Conservation (phyloP, 192 early-diverging fungal species). For the Entomortierella chlamydospora region DNA sequence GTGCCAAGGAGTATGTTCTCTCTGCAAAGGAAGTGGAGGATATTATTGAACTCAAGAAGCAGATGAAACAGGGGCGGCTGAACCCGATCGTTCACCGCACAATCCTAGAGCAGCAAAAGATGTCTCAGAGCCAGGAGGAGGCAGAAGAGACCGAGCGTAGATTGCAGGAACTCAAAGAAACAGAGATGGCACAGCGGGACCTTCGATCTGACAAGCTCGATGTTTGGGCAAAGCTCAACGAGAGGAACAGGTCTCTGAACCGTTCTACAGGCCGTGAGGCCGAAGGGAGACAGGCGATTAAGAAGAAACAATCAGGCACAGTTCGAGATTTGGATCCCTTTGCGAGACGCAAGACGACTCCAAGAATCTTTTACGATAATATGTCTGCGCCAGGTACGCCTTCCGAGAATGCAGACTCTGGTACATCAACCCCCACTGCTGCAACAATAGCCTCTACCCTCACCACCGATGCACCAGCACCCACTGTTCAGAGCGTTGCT, state of each 20-base stretch:
- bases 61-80: constrained; percentile 40
- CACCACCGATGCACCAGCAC: neutral
- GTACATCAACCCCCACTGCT: constrained; percentile 2
- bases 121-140: constrained; percentile 60
- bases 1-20: constrained; percentile 70
- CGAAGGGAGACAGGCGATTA: constrained; percentile 35
- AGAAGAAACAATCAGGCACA: constrained; percentile 35
- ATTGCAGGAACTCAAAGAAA: constrained; percentile 45
- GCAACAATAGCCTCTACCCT: neutral
- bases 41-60: constrained; percentile 73
- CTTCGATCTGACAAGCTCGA: constrained; percentile 53
- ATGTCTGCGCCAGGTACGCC: constrained; percentile 18
- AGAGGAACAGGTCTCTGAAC: constrained; percentile 65
- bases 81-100: constrained; percentile 42
- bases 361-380: constrained; percentile 43
- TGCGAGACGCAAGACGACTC: constrained; percentile 52
- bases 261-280: constrained; percentile 57
- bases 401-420: constrained; percentile 19
- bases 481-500: constrained; percentile 20
- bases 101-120: constrained; percentile 43
- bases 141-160: constrained; percentile 65
- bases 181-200: constrained; percentile 28
- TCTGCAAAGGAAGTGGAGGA: constrained; percentile 69
- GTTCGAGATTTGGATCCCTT: constrained; percentile 49
- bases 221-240: constrained; percentile 66